Evolutionary conservation across 2,329 filamentous ascomycete species (phyloP).

Genomic region (Phoma sp.): DNA sequence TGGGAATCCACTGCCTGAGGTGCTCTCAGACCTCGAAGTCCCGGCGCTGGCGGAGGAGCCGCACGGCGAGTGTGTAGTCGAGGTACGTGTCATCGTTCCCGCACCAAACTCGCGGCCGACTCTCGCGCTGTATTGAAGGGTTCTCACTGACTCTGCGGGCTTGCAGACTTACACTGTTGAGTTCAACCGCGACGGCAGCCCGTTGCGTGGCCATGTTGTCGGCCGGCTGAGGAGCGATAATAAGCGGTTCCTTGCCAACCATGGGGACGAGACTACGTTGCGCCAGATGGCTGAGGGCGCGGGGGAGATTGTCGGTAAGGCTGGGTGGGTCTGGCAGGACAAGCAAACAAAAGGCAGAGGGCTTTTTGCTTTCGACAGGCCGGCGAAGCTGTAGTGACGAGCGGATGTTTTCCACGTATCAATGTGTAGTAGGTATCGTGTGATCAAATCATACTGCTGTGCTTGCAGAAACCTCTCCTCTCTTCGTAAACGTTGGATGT

Average conservation of each 20-base stretch:
- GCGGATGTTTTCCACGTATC: no score
- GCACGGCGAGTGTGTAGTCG: slow-evolving; percentile 59
- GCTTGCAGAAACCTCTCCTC: no score
- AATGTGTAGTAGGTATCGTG: no score
- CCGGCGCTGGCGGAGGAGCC: slow-evolving; percentile 50
- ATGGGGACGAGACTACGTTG: slow-evolving; percentile 59
- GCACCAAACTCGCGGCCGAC: no score
- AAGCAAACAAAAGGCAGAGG: slow-evolving; percentile 32
- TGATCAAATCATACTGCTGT: no score
- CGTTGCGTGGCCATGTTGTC: slow-evolving; percentile 57
- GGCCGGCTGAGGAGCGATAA: slow-evolving; percentile 56
- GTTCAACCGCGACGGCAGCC: slow-evolving; percentile 59
- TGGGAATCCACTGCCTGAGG: slow-evolving; percentile 53
- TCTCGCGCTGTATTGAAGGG: slow-evolving; percentile 14
- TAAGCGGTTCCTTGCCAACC: slow-evolving; percentile 63
- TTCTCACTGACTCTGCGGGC: slow-evolving; percentile 1
- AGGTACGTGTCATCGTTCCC: no score
- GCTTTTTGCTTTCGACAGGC: slow-evolving; percentile 37
- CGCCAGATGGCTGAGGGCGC: slow-evolving; percentile 50
- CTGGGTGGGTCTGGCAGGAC: slow-evolving; percentile 53
- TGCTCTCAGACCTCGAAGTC: slow-evolving; percentile 48
- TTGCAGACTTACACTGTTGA: slow-evolving; percentile 66
- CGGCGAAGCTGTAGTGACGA: slow-evolving; percentile 9
- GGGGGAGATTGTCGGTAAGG: slow-evolving; percentile 57
- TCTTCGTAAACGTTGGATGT: not conserved